Conservation (phyloP, 1,139 yeast species). For the Candida pseudoviswanathii region DNA sequence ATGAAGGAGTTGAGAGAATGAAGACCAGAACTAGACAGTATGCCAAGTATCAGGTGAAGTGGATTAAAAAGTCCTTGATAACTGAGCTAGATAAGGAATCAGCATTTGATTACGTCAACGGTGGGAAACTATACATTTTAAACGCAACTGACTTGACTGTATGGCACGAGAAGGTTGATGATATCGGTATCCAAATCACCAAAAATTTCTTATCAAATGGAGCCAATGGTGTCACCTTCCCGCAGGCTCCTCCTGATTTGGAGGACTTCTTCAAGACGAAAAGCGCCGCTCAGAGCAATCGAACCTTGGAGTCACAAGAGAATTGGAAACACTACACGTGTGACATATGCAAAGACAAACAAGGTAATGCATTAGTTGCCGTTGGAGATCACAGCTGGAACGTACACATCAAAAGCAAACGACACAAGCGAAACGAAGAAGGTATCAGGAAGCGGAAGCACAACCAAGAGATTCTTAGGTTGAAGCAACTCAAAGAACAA, state of each 20-base stretch:
- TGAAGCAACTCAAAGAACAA: slow-evolving; percentile 1
- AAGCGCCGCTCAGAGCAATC: slow-evolving; percentile 36
- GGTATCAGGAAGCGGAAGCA: slow-evolving; percentile 21
- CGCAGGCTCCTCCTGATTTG: slow-evolving; percentile 49
- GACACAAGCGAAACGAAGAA: slow-evolving; percentile 47
- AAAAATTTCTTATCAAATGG: slow-evolving; percentile 29
- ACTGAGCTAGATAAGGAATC: slow-evolving; percentile 60
- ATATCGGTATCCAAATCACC: slow-evolving; percentile 57
- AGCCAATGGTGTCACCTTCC: slow-evolving; percentile 24
- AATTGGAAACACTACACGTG: slow-evolving; percentile 77
- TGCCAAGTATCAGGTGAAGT: slow-evolving; percentile 88
- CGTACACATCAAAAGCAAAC: slow-evolving; percentile 64
- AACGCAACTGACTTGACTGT: slow-evolving; percentile 71
- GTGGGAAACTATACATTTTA: slow-evolving; percentile 66
- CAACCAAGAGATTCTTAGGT: slow-evolving; percentile 11
- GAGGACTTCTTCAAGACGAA: slow-evolving; percentile 31
- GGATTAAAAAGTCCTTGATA: slow-evolving; percentile 77
- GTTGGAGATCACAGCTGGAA: slow-evolving; percentile 77
- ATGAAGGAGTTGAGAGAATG: slow-evolving; percentile 69
- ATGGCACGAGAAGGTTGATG: slow-evolving; percentile 62
- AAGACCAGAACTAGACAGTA: slow-evolving; percentile 82
- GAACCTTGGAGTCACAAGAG: slow-evolving; percentile 36
- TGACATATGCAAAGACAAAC: slow-evolving; percentile 60
- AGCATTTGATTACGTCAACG: slow-evolving; percentile 50
- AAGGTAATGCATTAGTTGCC: slow-evolving; percentile 58